These are phyloP conservation scores for Avena sativa DNA, from an alignment of 176 grass and related monocot genomes.

Conservation along the genomic window DNA sequence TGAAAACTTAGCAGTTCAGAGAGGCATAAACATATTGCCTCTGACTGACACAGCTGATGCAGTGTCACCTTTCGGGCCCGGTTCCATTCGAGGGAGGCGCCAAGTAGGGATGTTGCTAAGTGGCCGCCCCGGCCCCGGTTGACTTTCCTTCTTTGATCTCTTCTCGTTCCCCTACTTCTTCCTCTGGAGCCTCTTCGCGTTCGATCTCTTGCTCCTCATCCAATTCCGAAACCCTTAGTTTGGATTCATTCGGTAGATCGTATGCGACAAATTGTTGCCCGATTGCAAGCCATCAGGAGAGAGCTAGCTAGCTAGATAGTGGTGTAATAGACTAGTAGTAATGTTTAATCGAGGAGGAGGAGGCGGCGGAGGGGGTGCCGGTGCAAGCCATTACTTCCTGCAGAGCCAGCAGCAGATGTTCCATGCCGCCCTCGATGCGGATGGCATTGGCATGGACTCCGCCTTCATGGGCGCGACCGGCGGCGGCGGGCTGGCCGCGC, in stretches of 20 bases:
- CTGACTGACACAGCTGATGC: neutral
- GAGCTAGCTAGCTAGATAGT: neutral
- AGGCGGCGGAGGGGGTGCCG: neutral
- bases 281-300: neutral
- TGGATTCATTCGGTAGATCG: neutral
- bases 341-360: slow-evolving; percentile 49
- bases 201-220: neutral
- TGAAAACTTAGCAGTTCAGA: neutral
- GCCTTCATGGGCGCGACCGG: slow-evolving; percentile 2
- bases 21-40: neutral
- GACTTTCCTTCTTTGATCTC: slow-evolving; percentile 33
- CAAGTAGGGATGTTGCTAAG: slow-evolving; percentile 77
- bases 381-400: slow-evolving; percentile 54
- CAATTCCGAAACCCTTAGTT: neutral
- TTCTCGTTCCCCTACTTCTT: neutral
- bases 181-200: neutral
- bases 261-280: neutral
- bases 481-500: neutral
- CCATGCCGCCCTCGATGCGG: slow-evolving; percentile 32
- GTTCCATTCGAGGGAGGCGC: slow-evolving; percentile 80
- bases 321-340: neutral
- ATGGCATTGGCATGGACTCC: slow-evolving; percentile 31
- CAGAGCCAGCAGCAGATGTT: slow-evolving; percentile 46
- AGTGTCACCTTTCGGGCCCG: slow-evolving; percentile 53
- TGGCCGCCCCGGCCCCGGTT: slow-evolving; percentile 26